Evolutionary conservation across 345 rosid species (phyloP).

Genomic region (Sonneratia caseolaris): DNA sequence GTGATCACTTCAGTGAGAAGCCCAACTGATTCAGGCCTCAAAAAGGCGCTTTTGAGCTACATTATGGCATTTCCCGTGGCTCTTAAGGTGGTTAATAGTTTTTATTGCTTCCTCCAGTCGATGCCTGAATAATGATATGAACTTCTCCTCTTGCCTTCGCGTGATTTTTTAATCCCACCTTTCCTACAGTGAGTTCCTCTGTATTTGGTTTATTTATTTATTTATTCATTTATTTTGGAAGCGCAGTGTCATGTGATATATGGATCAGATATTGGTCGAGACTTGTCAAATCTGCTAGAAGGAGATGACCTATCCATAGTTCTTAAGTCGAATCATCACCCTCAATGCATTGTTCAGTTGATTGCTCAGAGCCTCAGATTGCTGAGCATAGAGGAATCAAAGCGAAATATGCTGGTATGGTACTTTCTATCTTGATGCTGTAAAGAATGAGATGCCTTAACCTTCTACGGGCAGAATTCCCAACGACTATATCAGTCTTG

Average conservation of each 20-base stretch:
- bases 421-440: not conserved
- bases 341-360: slow-evolving; percentile 68
- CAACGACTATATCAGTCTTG: not conserved
- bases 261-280: slow-evolving; percentile 60
- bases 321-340: slow-evolving; percentile 65
- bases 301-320: slow-evolving; percentile 64
- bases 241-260: slow-evolving; percentile 74
- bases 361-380: slow-evolving; percentile 58
- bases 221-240: not conserved
- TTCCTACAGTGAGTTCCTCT: too few relatives aligned
- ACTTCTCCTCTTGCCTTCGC: not conserved
- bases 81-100: slow-evolving; percentile 43
- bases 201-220: not conserved
- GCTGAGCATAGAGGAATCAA: slow-evolving; percentile 51
- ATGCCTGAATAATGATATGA: not conserved
- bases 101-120: not conserved
- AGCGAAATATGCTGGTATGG: slow-evolving; percentile 51
- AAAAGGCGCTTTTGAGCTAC: slow-evolving; percentile 47
- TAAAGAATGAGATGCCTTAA: not conserved
- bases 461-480: not conserved
- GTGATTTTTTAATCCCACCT: not conserved
- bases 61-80: slow-evolving; percentile 81
- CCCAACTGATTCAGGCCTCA: slow-evolving; percentile 36
- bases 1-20: slow-evolving; percentile 37
- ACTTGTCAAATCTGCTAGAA: slow-evolving; percentile 53